Base-by-base conservation (phyloP, 768 basidiomycete genomes). In the Daedalea quercina region DNA sequence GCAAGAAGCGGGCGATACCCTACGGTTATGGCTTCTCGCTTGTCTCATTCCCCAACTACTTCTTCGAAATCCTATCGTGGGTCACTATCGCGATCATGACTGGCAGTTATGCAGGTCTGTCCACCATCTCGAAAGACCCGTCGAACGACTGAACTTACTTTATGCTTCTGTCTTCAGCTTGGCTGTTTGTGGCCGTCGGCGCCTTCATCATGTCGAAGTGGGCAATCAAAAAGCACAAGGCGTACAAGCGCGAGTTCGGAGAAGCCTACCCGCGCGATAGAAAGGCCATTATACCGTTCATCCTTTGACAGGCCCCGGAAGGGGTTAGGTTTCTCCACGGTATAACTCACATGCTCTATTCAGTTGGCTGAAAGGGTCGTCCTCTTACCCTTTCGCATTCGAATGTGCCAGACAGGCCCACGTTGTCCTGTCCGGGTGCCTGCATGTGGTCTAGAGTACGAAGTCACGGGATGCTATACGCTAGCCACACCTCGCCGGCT, bases 231-330 rank as follows among this genome's bases (percentile, higher is more conserved):
- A 98, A 96, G 73, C 94, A 97, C 61, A 73, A 69, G 50, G 77
- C 77, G 49, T 98, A 98, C 73, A 90, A 84, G 76, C 93, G 86
- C 64, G 95, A 99, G 67, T 96, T 97, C 60, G 93, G 93, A 31
- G 84, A 81, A 59, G 80, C 85, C 53, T 95, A 92, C 64, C 94
- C 82, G 42, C 77, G 71, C 59, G 71, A 69, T 20, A 75, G 93
- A 67, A 91, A 85, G 68, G 84, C 81, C 33, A 82, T 95, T 67
- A 74, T 92, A 60, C 94, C 93, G 0, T 87, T 85, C 68, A 66
- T 90, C 17, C 71, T 84, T 46, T 79, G 53, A 59, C 28, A 44
- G 20, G 24, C 8, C 20, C 9, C 20, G 20, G 28, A 31, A 31
- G 28, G 28, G 19, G 7, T 44, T 25, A 20, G 19, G 9, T 8